Base-by-base conservation (phyloP, 345 rosid genomes). In the Excoecaria agallocha region DNA sequence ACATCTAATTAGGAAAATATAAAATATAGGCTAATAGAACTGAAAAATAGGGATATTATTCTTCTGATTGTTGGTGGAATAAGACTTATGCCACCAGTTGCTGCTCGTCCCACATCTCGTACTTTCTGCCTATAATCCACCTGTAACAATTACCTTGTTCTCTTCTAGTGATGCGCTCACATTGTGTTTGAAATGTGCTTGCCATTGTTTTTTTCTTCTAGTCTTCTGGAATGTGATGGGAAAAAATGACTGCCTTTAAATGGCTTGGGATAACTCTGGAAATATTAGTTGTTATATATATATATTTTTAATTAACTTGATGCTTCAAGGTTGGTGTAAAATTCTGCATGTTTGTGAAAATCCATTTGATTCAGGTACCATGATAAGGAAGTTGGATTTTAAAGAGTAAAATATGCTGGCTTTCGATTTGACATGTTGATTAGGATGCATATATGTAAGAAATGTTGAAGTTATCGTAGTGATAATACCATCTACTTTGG, bases 381-480 rank as follows among this genome's bases (percentile, higher is more conserved):
- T 37, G 8, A 16, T 56, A 49, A 12, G 41, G 11, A 66, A 50
- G 3, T 46, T 25, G 46, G 19, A 19, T 41, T 71, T 60, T 20
- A 39, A 52, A 52, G 16, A 15, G 3, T 15, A 6, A 49, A 62
- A 35, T 39, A 13, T 63, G 30, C n/a, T 52, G 38, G 22, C 62
- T 64, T 45, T 35, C 30, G 25, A 22, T 30, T 49, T 25, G 20
- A 15, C 60, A 66, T 45, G 35, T 59, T 46, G 30, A 51, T 74
- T 56, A 24, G 70, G 50, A 37, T 45, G 39, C 37, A 30, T 41
- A 57, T 73, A 57, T 77, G 16, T 45, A 63, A 38, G 41, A 70
- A 57, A 48, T 35, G 70, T 30, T 43, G 30, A 8, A 48, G 43
- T 38, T 70, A 17, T 66, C 8, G 30, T 74, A 74, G 66, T 77